Conservation (phyloP, 208 protist genomes). For the Trypanosoma caninum region DNA sequence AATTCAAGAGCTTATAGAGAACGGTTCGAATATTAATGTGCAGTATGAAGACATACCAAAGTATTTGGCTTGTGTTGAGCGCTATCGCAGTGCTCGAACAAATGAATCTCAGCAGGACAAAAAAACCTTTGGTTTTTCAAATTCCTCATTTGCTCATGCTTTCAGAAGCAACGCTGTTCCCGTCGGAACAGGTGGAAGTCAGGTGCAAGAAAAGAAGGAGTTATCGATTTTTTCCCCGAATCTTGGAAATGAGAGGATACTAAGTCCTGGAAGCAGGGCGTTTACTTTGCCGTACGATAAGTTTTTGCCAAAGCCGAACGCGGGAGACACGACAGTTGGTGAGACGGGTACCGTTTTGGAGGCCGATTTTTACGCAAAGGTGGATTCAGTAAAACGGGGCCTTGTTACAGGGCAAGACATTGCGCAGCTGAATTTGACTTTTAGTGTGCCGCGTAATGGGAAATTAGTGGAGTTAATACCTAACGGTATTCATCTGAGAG, state of each 20-base stretch:
- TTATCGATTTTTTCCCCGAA: background rate
- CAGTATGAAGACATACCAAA: conserved; percentile 49
- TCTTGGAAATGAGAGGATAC: background rate
- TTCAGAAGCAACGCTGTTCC: conserved; percentile 5
- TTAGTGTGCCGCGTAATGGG: conserved; percentile 58
- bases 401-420: conserved; percentile 33
- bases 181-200: background rate
- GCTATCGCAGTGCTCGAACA: conserved; percentile 33
- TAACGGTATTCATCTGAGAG: conserved; percentile 64
- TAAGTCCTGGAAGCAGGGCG: background rate
- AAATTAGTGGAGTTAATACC: conserved; percentile 65
- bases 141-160: background rate
- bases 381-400: conserved; percentile 40
- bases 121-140: background rate
- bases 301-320: background rate
- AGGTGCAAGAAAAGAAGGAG: background rate
- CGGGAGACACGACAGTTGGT: background rate
- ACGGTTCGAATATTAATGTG: conserved; percentile 42
- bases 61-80: conserved; percentile 43
- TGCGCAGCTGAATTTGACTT: conserved; percentile 60
- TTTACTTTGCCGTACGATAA: background rate
- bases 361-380: conserved; percentile 44
- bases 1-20: conserved; percentile 63
- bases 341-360: conserved; percentile 8
- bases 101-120: background rate